A percentile compares a stretch with the other conserved stretches of the same genome.
Evolutionary conservation across 2,329 filamentous ascomycete genomes (phyloP).

Genomic region (Acrocalymma vagum): DNA sequence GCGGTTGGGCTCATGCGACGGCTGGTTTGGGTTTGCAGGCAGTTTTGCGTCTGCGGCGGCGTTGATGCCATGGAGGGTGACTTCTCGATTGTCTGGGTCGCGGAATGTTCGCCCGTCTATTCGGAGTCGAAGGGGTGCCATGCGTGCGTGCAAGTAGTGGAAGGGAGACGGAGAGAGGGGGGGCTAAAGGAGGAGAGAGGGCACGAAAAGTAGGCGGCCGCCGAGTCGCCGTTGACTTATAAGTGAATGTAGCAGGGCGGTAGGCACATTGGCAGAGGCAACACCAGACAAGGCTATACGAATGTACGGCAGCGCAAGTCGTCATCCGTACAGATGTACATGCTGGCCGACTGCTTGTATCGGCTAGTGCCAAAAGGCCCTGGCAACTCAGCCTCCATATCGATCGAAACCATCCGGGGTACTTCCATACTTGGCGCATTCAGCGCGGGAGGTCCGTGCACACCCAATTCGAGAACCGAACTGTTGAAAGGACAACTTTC

Average conservation of each 20-base stretch:
- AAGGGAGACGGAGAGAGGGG: slow-evolving; percentile 7
- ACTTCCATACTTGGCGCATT: too few relatives aligned
- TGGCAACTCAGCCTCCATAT: too few relatives aligned
- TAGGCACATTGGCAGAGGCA: slow-evolving; percentile 1
- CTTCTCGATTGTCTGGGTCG: slow-evolving; percentile 81
- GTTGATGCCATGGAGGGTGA: slow-evolving; percentile 93
- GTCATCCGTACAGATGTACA: slow-evolving; percentile 1
- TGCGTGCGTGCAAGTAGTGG: slow-evolving; percentile 45
- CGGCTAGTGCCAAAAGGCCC: slow-evolving; percentile 9
- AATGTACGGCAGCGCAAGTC: slow-evolving; percentile 4
- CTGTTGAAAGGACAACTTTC: slow-evolving; percentile 37
- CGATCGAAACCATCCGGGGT: too few relatives aligned
- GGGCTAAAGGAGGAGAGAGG: slow-evolving; percentile 6
- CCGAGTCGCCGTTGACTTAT: too few relatives aligned
- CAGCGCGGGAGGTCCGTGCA: not conserved
- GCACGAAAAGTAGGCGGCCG: slow-evolving; percentile 1
- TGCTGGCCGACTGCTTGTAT: slow-evolving; percentile 6
- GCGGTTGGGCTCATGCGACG: slow-evolving; percentile 77
- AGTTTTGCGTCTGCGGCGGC: slow-evolving; percentile 90
- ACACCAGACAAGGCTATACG: not conserved
- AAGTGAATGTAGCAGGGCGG: slow-evolving; percentile 3
- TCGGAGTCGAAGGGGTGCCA: slow-evolving; percentile 78
- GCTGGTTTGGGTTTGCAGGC: slow-evolving; percentile 80
- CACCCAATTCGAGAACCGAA: too few relatives aligned
- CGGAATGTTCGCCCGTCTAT: slow-evolving; percentile 89